Conservation (phyloP, 306 rosid species). For the Coriaria nepalensis region DNA sequence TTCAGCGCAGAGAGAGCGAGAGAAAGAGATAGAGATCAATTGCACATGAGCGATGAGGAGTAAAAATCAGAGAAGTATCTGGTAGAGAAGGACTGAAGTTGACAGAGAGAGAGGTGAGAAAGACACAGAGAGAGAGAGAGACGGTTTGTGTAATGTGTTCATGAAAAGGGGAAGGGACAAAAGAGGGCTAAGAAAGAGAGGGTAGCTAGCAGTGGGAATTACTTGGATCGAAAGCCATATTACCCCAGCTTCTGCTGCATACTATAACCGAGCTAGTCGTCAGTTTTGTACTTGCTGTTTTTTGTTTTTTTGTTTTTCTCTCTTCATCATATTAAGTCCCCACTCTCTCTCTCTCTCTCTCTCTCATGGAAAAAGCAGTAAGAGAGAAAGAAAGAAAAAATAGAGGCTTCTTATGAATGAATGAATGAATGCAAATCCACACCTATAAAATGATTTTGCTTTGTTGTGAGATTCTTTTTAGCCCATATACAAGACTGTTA, state of each 20-base stretch:
- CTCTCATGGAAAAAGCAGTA: constrained; percentile 21
- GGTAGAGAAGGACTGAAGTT: constrained; percentile 83
- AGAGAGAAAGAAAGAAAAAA: constrained; percentile 9
- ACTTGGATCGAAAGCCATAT: constrained; percentile 44
- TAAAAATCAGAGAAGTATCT: constrained; percentile 61
- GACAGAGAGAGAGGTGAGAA: constrained; percentile 27
- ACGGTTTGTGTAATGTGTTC: constrained; percentile 22
- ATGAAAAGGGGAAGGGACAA: constrained; percentile 84
- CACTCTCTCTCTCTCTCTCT: too few relatives aligned
- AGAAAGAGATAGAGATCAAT: too few relatives aligned
- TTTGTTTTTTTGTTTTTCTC: too few relatives aligned
- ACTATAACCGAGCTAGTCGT: too few relatives aligned
- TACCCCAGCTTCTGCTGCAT: not conserved
- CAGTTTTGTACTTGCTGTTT: too few relatives aligned
- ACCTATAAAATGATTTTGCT: too few relatives aligned
- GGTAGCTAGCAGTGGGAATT: constrained; percentile 32
- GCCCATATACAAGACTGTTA: too few relatives aligned
- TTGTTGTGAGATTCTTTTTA: too few relatives aligned
- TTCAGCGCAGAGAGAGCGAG: not conserved
- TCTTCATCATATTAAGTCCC: too few relatives aligned
- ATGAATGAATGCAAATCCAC: constrained; percentile 26
- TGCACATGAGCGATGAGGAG: constrained; percentile 37
- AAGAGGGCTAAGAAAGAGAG: constrained; percentile 66
- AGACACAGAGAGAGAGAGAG: constrained; percentile 1
- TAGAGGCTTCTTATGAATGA: constrained; percentile 44